These are phyloP conservation scores for Fusarium mexicanum DNA, from an alignment of 2,329 filamentous ascomycete genomes.

Conservation along the genomic window DNA sequence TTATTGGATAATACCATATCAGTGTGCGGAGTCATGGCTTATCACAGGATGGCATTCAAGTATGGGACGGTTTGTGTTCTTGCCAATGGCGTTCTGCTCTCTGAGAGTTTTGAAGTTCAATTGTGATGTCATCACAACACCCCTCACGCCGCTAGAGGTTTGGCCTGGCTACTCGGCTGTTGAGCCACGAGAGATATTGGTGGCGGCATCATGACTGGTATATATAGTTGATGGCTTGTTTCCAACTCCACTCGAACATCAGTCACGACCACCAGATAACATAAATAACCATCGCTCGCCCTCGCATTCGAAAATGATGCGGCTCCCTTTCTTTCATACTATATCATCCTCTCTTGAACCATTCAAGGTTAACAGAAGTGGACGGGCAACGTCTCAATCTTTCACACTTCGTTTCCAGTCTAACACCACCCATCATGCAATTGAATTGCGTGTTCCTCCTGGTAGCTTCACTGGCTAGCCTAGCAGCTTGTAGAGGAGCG, in stretches of 20 bases:
- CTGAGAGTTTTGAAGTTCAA: too few species aligned
- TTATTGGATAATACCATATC: not conserved
- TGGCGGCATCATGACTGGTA: not conserved
- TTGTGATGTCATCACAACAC: not conserved
- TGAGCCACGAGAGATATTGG: not conserved
- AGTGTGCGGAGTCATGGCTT: not conserved
- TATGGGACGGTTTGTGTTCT: not conserved
- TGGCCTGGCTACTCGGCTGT: not conserved
- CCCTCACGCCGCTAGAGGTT: not conserved
- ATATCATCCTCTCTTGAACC: not conserved
- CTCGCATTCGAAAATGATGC: too few species aligned
- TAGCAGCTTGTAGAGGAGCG: not conserved
- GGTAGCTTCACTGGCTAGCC: not conserved
- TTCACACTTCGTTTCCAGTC: not conserved
- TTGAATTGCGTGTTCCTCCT: not conserved
- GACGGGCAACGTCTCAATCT: not conserved
- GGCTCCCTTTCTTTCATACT: too few species aligned
- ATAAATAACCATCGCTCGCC: not conserved
- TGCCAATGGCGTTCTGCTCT: not conserved
- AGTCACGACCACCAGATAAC: not conserved
- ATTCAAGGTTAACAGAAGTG: not conserved
- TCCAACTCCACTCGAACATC: not conserved
- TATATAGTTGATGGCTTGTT: rapidly evolving
- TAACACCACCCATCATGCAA: not conserved
- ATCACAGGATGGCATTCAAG: rapidly evolving